These are phyloP conservation scores for Stephania yunnanensis DNA, from an alignment of 164 flowering plant genomes.

Conservation along the genomic window DNA sequence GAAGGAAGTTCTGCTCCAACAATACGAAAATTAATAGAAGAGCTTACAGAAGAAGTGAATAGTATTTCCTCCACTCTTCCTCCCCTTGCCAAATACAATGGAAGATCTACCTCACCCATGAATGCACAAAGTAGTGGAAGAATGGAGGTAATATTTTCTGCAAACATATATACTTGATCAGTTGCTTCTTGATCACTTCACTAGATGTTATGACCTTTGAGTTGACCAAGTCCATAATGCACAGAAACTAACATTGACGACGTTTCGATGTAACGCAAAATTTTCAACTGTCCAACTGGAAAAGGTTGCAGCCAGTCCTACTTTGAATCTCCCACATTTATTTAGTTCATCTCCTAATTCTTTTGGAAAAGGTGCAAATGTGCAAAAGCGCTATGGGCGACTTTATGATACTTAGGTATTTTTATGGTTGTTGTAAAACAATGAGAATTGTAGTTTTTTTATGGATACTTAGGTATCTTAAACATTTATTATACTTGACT, in stretches of 20 bases:
- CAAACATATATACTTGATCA: background rate
- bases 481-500: too few species aligned
- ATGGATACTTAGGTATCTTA: too few species aligned
- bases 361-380: slow-evolving; percentile 58
- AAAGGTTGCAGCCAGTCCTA: slow-evolving; percentile 58
- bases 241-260: slow-evolving; percentile 61
- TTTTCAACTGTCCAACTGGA: slow-evolving; percentile 68
- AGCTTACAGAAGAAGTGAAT: slow-evolving; percentile 77
- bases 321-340: slow-evolving; percentile 86
- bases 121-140: slow-evolving; percentile 79
- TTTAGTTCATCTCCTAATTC: slow-evolving; percentile 85
- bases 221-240: background rate
- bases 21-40: slow-evolving; percentile 73
- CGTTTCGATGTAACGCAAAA: slow-evolving; percentile 57
- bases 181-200: background rate
- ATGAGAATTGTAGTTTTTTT: too few species aligned
- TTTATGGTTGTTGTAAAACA: too few species aligned
- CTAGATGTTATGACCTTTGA: background rate
- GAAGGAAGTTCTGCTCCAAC: slow-evolving; percentile 85
- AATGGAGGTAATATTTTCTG: slow-evolving; percentile 36
- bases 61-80: slow-evolving; percentile 53
- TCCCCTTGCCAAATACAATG: slow-evolving; percentile 35
- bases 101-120: slow-evolving; percentile 51
- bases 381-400: slow-evolving; percentile 54
- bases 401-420: too few species aligned